Evolutionary conservation across 2,329 filamentous ascomycete genomes (phyloP).

Genomic region (Shiraia sp.): DNA sequence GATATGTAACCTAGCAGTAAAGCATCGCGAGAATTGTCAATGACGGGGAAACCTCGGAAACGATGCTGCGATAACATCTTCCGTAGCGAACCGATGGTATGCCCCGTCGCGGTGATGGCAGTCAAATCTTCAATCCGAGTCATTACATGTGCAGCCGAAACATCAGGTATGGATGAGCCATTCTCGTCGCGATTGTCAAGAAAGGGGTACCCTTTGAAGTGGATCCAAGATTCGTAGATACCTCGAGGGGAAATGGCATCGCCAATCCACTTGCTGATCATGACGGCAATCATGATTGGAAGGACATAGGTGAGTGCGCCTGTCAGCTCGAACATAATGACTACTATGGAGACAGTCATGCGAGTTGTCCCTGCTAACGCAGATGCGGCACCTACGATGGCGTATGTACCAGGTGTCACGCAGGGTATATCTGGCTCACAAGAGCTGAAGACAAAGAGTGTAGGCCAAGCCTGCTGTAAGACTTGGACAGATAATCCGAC

Average conservation of each 20-base stretch:
- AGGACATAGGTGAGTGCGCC: constrained; percentile 94
- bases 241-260: constrained; percentile 90
- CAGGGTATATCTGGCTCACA: constrained; percentile 88
- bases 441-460: constrained; percentile 74
- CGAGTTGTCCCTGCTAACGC: constrained; percentile 92
- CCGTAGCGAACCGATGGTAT: constrained; percentile 78
- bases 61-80: constrained; percentile 72
- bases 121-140: constrained; percentile 88
- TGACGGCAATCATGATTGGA: constrained; percentile 98
- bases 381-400: constrained; percentile 92
- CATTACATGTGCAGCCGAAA: constrained; percentile 87
- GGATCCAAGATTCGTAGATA: constrained; percentile 98
- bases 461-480: constrained; percentile 77
- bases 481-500: constrained; percentile 89
- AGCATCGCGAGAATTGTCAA: constrained; percentile 75
- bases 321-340: constrained; percentile 99
- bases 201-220: constrained; percentile 93
- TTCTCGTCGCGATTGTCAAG: constrained; percentile 83
- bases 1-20: constrained; percentile 92
- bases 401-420: constrained; percentile 92
- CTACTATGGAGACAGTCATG: constrained; percentile 97
- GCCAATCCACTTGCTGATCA: constrained; percentile 97
- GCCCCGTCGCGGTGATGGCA: constrained; percentile 81
- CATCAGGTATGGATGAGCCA: constrained; percentile 69
- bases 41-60: constrained; percentile 90